Percentiles rank a stretch among this genome's conserved stretches.
These are phyloP conservation scores for Myriosclerotinia duriaeana DNA, from an alignment of 2,329 filamentous ascomycete genomes.

Conservation along the genomic window DNA sequence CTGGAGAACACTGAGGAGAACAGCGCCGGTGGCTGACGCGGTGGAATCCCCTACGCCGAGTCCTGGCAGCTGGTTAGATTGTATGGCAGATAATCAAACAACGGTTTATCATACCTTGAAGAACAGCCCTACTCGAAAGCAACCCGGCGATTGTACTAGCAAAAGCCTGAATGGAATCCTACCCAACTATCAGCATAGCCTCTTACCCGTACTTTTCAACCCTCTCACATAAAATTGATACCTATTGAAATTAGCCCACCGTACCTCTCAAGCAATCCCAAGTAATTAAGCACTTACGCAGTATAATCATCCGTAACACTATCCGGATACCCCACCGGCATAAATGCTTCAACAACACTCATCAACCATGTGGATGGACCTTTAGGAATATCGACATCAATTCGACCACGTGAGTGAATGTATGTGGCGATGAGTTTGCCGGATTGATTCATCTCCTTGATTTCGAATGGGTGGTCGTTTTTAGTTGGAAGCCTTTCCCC, in stretches of 20 bases:
- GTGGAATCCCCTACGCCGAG: slow-evolving; percentile 66
- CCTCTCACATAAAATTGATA: slow-evolving; percentile 65
- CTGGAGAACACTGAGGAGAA: slow-evolving; percentile 66
- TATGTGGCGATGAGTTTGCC: slow-evolving; percentile 40
- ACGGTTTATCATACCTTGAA: slow-evolving; percentile 53
- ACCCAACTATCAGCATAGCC: slow-evolving; percentile 7
- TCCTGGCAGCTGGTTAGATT: slow-evolving; percentile 43
- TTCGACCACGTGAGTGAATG: slow-evolving; percentile 27
- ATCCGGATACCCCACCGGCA: slow-evolving; percentile 67
- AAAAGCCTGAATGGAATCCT: slow-evolving; percentile 65
- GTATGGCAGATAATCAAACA: background rate
- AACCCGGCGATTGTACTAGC: slow-evolving; percentile 64
- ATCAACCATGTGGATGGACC: slow-evolving; percentile 34
- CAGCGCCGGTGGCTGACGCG: slow-evolving; percentile 63
- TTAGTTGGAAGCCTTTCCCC: background rate
- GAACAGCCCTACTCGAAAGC: slow-evolving; percentile 64
- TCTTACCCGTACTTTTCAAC: background rate
- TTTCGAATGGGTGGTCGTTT: slow-evolving; percentile 23
- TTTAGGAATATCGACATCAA: slow-evolving; percentile 36
- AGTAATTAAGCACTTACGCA: slow-evolving; percentile 47
- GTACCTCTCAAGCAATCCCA: background rate
- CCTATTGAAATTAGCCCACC: slow-evolving; percentile 42
- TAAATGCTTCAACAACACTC: slow-evolving; percentile 57
- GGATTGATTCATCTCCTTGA: slow-evolving; percentile 39
- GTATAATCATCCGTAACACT: slow-evolving; percentile 71